These are phyloP conservation scores for Cryptosporidium ubiquitum DNA, from an alignment of 169 alveolate genomes.

Conservation along the genomic window DNA sequence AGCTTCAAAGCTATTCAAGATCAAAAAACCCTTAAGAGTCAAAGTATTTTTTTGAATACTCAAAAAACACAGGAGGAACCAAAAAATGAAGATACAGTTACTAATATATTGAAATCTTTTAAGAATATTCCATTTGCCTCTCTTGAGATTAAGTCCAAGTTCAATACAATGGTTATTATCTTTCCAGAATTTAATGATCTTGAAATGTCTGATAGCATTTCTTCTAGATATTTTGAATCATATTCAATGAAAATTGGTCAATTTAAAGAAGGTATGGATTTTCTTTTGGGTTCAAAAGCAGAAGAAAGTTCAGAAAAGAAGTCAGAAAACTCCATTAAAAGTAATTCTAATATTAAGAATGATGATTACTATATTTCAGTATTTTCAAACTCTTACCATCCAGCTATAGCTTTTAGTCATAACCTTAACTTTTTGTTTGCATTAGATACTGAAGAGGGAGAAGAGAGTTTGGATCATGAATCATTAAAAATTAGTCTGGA, in stretches of 20 bases:
- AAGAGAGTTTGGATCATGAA: not conserved
- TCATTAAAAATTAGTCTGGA: constrained; percentile 28
- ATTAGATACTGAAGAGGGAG: not conserved
- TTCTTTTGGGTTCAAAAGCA: not conserved
- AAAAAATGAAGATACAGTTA: not conserved
- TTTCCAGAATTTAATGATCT: constrained; percentile 58
- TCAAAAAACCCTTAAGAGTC: not conserved
- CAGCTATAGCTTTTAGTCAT: constrained; percentile 58
- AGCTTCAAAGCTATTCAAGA: not conserved
- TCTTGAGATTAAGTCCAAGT: constrained; percentile 10
- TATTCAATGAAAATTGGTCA: not conserved
- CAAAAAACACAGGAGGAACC: not conserved
- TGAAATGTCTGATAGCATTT: constrained; percentile 26
- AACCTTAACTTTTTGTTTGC: constrained; percentile 5
- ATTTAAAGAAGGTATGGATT: not conserved
- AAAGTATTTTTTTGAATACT: not conserved
- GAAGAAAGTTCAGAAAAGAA: not conserved
- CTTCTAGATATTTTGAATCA: constrained; percentile 46
- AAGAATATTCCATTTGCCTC: not conserved
- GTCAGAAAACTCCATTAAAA: not conserved
- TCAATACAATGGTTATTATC: constrained; percentile 28
- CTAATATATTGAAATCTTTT: not conserved
- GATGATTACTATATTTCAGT: constrained; percentile 9
- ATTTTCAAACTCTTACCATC: constrained; percentile 18
- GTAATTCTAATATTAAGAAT: not conserved